Base-by-base conservation (phyloP, 2,329 filamentous ascomycete species). In the Penicillium sclerotiorum region DNA sequence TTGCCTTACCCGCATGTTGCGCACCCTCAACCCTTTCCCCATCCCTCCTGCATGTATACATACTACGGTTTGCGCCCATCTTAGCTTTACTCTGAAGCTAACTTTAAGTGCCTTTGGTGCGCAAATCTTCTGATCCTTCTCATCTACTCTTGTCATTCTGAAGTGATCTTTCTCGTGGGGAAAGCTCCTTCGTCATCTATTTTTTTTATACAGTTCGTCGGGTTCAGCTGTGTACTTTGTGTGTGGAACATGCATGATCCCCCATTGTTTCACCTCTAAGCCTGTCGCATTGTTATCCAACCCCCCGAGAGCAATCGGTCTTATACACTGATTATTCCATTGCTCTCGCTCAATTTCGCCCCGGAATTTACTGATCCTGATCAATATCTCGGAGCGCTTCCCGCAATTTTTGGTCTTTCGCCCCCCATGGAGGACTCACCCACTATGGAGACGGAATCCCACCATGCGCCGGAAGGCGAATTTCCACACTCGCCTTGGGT, bases 171-270 rank as follows among this genome's bases (percentile, higher is more conserved):
- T n/a, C n/a, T n/a, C n/a, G n/a, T n/a, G n/a, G n/a, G n/a, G n/a
- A n/a, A n/a, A n/a, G n/a, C 11, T 23, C n/a, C 7, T 11, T 20
- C 41, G 18, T 44, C 41, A 15, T 22, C 35, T 37, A 9, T 18
- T 9, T 23, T 25, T 27, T 36, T 22, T 37, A 45, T 33, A 23
- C 37, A 40, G 30, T 42, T 44, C 30, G 50, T 35, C 15, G 22
- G 41, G 37, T 43, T 32, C 36, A 45, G 35, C 12, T 40, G 15
- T 37, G 37, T 48, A 41, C 23, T 22, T 46, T 45, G 33, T 45
- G 59, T 47, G 53, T 62, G 58, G 71, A 75, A 71, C 69, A 79
- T 80, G 77, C 76, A 79, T 77, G 71, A 65, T 68, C 68, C 66
- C 71, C 73, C 62, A 70, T 73, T 72, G 69, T 69, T 67, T 71